A percentile compares a stretch with the other conserved stretches of the same genome.
phyloP scores from a whole-genome alignment of 2,329 filamentous ascomycete genomes.

The Calonectria ilicicola region DNA sequence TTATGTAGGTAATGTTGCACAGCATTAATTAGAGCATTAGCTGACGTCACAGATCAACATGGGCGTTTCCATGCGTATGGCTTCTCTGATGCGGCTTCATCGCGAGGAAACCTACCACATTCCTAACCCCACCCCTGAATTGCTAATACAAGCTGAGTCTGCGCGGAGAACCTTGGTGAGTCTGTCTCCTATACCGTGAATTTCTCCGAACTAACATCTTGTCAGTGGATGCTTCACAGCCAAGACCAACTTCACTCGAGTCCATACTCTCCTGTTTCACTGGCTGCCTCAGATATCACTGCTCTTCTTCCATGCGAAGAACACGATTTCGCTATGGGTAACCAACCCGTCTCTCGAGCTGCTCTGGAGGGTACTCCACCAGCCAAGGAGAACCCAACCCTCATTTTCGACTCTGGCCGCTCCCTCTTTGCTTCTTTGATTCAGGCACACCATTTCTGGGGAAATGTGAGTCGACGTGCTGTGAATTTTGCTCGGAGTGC shows the following conservation, averaged over 20 bases:
- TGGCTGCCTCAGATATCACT: conserved; percentile 66
- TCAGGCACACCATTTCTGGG: conserved; percentile 68
- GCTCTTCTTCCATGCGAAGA: conserved; percentile 66
- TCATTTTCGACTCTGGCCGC: conserved; percentile 57
- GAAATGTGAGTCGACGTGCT: conserved; percentile 61
- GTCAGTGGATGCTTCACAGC: conserved; percentile 69
- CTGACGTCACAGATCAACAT: conserved; percentile 61
- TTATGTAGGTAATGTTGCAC: conserved; percentile 55
- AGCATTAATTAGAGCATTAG: background rate
- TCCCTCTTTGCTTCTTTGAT: conserved; percentile 68
- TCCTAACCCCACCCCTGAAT: conserved; percentile 55
- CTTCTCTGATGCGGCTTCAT: conserved; percentile 65
- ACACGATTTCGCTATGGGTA: conserved; percentile 61
- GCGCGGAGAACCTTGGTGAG: conserved; percentile 67
- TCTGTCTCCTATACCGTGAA: conserved; percentile 5
- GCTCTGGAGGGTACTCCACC: conserved; percentile 66
- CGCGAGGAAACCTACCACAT: conserved; percentile 66
- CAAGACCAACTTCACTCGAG: conserved; percentile 69
- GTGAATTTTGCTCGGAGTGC: conserved; percentile 57
- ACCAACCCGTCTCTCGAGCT: conserved; percentile 61
- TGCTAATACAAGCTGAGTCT: conserved; percentile 65
- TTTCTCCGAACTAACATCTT: conserved; percentile 12
- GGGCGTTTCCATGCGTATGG: conserved; percentile 68
- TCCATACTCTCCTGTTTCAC: conserved; percentile 62
- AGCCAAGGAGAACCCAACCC: conserved; percentile 57